phyloP scores from a whole-genome alignment of 768 basidiomycete species.

The Phlebiopsis flavidoalba region DNA sequence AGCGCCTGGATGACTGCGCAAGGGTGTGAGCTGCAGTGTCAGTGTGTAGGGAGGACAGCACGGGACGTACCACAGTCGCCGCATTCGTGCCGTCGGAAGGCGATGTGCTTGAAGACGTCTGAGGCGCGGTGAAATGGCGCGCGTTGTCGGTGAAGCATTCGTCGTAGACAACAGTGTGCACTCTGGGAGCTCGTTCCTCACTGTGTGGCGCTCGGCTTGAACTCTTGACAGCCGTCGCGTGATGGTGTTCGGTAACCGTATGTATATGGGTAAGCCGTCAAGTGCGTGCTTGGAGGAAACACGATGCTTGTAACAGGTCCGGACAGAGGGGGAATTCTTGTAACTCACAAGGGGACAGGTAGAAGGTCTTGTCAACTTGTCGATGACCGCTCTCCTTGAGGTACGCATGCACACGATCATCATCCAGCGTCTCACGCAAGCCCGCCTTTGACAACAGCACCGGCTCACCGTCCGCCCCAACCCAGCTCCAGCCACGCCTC shows the following conservation, averaged over 20 bases:
- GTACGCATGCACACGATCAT: slow-evolving; percentile 13
- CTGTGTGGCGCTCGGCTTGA: background rate
- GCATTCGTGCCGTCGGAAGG: slow-evolving; percentile 27
- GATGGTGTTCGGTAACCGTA: slow-evolving; percentile 4
- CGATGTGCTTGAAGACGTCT: slow-evolving; percentile 29
- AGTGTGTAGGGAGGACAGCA: background rate
- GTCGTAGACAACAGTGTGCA: slow-evolving; percentile 18
- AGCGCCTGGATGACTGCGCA: slow-evolving; percentile 10
- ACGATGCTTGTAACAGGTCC: background rate
- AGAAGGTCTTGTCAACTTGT: slow-evolving; percentile 15
- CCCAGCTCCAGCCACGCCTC: slow-evolving; percentile 29
- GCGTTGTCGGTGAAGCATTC: slow-evolving; percentile 18
- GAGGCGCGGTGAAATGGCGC: slow-evolving; percentile 13
- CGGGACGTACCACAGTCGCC: slow-evolving; percentile 30
- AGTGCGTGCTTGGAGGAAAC: slow-evolving; percentile 19
- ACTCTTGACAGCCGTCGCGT: slow-evolving; percentile 13
- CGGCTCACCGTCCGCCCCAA: slow-evolving; percentile 16
- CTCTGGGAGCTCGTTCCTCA: slow-evolving; percentile 9
- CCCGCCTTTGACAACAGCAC: slow-evolving; percentile 11
- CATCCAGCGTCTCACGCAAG: slow-evolving; percentile 15
- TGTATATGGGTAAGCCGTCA: slow-evolving; percentile 32
- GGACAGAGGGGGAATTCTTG: background rate
- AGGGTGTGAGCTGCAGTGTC: background rate
- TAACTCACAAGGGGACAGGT: slow-evolving; percentile 19
- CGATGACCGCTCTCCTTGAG: slow-evolving; percentile 15